Base-by-base conservation (phyloP, 306 rosid genomes). In the Geum urbanum region DNA sequence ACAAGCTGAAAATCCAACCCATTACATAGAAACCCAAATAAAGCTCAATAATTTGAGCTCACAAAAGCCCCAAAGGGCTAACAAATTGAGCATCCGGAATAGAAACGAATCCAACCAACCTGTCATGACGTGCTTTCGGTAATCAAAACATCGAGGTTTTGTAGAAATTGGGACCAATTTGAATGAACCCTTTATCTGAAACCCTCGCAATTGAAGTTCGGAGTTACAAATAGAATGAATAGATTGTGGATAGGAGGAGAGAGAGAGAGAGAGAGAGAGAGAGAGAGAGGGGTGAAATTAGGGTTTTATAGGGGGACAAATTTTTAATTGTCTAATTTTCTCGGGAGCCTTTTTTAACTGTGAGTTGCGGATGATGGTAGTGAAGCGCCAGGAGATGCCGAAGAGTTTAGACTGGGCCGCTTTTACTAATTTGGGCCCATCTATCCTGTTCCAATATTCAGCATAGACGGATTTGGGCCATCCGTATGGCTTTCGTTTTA, bases 341-440 rank as follows among this genome's bases (percentile, higher is more conserved):
- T 27, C 32, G 32, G n/a, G n/a, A n/a, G n/a, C n/a, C n/a, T n/a
- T n/a, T 54, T 9, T 55, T 22, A 24, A 55, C 74, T 0, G 74
- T 8, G 44, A 18, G 9, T 20, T 55, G 74, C 46, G 69, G 81
- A 52, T 58, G 81, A 56, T n/a, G n/a, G n/a, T 59, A 66, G 72
- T 18, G 63, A 70, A 49, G 63, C 62, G 66, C 55, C 10, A 43
- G 49, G 8, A 27, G n/a, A n/a, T n/a, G n/a, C n/a, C n/a, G n/a
- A n/a, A n/a, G n/a, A 32, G 2, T 18, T 40, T 43, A 37, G 67
- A 46, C 55, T 47, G 55, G 70, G 20, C 50, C 14, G 13, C 41
- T 12, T 24, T 12, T 65, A 4, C 46, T 35, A n/a, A 13, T 35
- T 64, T 64, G 69, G 54, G 41, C 54, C 54, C 53, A 18, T 49